phyloP scores from a whole-genome alignment of 441 rosid genomes.

The Populus hybrid region DNA sequence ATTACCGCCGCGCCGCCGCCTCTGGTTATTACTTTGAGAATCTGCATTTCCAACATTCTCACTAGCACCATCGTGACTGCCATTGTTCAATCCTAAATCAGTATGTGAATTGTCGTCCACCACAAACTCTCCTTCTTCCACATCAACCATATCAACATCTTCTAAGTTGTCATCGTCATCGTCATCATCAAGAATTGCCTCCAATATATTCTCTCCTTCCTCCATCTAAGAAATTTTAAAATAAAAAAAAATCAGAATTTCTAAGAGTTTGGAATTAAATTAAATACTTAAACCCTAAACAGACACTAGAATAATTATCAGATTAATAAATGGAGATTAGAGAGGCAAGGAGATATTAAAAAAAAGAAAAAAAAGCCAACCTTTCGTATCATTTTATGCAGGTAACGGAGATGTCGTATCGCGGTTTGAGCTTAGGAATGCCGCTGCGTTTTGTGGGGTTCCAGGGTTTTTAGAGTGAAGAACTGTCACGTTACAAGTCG shows the following conservation, averaged over 20 bases:
- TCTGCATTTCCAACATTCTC: constrained; percentile 29
- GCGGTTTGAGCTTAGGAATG: background rate
- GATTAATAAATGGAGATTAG: background rate
- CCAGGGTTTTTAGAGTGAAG: background rate
- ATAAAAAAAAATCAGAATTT: background rate
- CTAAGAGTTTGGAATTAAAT: background rate
- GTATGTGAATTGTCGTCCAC: constrained; percentile 25
- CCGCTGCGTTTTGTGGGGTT: background rate
- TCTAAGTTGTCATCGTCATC: constrained; percentile 35
- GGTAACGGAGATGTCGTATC: background rate
- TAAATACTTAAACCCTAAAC: background rate
- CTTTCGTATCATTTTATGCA: no score
- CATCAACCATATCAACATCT: constrained; percentile 85
- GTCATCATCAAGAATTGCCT: constrained; percentile 54
- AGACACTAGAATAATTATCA: background rate
- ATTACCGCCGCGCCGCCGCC: constrained; percentile 37
- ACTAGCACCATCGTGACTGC: background rate
- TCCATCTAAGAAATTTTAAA: constrained; percentile 38
- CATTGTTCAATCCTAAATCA: constrained; percentile 22
- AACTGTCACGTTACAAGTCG: background rate
- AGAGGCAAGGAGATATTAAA: background rate
- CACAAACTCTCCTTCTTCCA: constrained; percentile 74
- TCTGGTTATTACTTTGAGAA: constrained; percentile 30
- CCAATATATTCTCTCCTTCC: constrained; percentile 53
- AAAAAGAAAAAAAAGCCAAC: background rate